Evolutionary conservation across 2,329 filamentous ascomycete species (phyloP).

Genomic region (Scorias spongiosa): DNA sequence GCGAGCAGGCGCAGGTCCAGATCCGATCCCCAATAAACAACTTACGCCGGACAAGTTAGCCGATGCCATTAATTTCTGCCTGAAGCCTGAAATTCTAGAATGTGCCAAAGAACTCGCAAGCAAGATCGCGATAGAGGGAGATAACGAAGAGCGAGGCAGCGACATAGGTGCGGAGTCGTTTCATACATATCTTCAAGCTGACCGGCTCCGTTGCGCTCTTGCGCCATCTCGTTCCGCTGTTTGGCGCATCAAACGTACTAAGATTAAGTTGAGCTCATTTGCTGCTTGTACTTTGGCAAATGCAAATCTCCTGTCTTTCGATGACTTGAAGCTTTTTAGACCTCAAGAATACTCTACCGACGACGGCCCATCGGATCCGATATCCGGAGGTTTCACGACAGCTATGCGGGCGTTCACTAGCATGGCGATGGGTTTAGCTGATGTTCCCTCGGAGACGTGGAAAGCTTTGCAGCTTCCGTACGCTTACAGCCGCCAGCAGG

Average conservation of each 20-base stretch:
- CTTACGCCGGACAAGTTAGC: constrained; percentile 30
- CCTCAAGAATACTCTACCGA: constrained; percentile 56
- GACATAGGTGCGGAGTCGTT: constrained; percentile 26
- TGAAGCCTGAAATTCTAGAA: constrained; percentile 19
- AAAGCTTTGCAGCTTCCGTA: constrained; percentile 26
- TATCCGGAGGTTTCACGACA: constrained; percentile 60
- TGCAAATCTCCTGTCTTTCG: constrained; percentile 46
- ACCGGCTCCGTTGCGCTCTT: constrained; percentile 51
- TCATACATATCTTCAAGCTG: constrained; percentile 37
- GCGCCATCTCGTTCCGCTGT: constrained; percentile 53
- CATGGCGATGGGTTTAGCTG: constrained; percentile 66
- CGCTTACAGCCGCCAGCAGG: neutral
- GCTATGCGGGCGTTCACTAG: constrained; percentile 60
- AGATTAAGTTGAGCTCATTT: constrained; percentile 52
- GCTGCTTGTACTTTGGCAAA: constrained; percentile 53
- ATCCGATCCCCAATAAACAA: constrained; percentile 66
- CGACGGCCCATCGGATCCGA: constrained; percentile 59
- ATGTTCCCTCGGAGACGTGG: constrained; percentile 43
- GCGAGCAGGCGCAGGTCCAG: constrained; percentile 39
- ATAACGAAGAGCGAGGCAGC: constrained; percentile 15
- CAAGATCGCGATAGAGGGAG: constrained; percentile 25
- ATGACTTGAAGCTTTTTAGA: constrained; percentile 50
- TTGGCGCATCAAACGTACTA: constrained; percentile 54
- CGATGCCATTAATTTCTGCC: constrained; percentile 26
- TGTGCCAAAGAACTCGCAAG: constrained; percentile 22